Conservation (phyloP, 257 asterid genomes). For the Lithospermum erythrorhizon region DNA sequence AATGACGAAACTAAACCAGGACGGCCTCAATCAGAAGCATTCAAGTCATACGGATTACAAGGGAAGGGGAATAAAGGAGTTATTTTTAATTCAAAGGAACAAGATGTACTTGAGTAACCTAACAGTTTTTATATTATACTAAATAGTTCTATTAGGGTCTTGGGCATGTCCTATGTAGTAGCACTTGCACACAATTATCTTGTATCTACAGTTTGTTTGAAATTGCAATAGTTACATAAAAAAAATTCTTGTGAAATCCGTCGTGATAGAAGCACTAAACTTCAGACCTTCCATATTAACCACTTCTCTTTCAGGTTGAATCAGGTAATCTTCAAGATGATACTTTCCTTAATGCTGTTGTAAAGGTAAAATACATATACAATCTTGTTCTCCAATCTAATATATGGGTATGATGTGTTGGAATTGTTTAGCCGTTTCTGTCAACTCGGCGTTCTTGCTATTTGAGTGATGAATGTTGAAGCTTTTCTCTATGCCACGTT, state of each 20-base stretch:
- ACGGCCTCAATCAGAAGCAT: constrained; percentile 28
- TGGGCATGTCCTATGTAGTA: neutral
- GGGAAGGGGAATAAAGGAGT: constrained; percentile 47
- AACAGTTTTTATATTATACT: neutral
- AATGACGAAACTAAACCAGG: constrained; percentile 27
- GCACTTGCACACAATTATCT: neutral
- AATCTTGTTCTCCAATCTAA: constrained; percentile 7
- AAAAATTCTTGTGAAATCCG: no score
- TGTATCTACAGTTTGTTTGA: neutral
- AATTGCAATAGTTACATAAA: no score
- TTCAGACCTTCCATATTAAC: no score
- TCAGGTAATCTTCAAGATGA: constrained; percentile 61
- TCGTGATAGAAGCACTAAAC: no score
- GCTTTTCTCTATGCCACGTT: neutral
- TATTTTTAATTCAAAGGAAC: constrained; percentile 33
- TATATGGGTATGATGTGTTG: neutral
- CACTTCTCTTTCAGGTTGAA: constrained; percentile 41
- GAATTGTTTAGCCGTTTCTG: neutral
- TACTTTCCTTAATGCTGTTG: constrained; percentile 76
- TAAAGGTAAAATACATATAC: constrained; percentile 43
- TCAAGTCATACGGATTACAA: constrained; percentile 36
- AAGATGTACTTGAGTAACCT: constrained; percentile 29
- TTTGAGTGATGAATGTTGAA: neutral
- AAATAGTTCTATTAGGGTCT: neutral
- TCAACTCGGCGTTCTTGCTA: neutral